Evolutionary conservation across 176 grass and related monocot species (phyloP).

Genomic region (Aegilops sharonensis): DNA sequence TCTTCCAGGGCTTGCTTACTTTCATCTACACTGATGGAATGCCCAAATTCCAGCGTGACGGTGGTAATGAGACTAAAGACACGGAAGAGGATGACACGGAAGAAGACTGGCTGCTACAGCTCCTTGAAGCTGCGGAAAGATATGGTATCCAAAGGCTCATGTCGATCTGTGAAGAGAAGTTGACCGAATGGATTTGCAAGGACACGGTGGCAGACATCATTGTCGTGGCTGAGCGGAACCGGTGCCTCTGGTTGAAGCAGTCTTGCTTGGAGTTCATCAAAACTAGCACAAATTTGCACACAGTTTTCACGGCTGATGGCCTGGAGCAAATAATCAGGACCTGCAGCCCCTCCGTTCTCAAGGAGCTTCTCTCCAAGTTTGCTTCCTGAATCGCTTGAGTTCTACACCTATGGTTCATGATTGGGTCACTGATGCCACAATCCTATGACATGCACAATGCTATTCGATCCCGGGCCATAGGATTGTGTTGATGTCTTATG

Average conservation of each 20-base stretch:
- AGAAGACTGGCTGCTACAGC: neutral
- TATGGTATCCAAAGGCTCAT: neutral
- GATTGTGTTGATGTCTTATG: neutral
- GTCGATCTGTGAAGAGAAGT: neutral
- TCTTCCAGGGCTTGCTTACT: neutral
- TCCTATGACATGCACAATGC: no score
- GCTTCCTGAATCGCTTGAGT: neutral
- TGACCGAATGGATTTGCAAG: neutral
- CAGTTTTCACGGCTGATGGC: neutral
- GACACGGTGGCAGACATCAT: neutral
- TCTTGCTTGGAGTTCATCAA: neutral
- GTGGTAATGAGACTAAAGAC: neutral
- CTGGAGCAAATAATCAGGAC: neutral
- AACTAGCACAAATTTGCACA: neutral
- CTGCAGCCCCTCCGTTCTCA: neutral
- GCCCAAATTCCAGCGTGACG: neutral
- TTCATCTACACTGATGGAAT: neutral
- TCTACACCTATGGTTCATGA: neutral
- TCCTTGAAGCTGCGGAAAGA: neutral
- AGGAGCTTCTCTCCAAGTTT: slow-evolving; percentile 2
- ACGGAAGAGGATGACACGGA: neutral
- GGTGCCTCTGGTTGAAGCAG: neutral
- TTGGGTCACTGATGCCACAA: no score
- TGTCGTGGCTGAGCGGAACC: neutral
- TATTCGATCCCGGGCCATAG: no score